phyloP scores from a whole-genome alignment of 768 basidiomycete species.

The Fomitopsis serialis region DNA sequence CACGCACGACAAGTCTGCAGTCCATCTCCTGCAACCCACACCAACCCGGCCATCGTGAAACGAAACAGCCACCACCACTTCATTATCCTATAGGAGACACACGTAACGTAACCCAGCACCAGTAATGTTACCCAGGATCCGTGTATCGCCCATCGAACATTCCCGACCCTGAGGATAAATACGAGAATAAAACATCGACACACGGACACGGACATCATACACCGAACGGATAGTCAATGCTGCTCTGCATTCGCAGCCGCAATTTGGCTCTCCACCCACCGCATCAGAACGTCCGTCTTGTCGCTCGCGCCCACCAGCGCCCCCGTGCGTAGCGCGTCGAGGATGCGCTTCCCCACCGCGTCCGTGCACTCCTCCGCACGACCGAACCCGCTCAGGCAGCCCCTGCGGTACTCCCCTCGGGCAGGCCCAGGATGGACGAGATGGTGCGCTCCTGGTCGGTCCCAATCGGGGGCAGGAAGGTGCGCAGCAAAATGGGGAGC shows the following conservation, averaged over 20 bases:
- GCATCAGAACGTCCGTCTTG: conserved; percentile 27
- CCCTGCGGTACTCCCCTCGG: conserved; percentile 61
- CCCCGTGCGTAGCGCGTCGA: conserved; percentile 39
- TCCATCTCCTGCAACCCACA: not conserved
- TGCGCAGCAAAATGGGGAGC: conserved; percentile 59
- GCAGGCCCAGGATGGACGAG: conserved; percentile 48
- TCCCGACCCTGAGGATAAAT: not conserved
- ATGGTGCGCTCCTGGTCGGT: conserved; percentile 35
- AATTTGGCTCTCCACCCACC: conserved; percentile 52
- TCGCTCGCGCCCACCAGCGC: conserved; percentile 2
- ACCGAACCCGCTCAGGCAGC: conserved; percentile 69
- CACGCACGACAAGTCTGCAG: not conserved
- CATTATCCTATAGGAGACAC: no score
- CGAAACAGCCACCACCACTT: not conserved
- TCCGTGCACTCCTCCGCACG: conserved; percentile 70
- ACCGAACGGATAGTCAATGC: conserved; percentile 34
- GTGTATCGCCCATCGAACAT: not conserved
- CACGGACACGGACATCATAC: not conserved
- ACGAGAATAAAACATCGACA: not conserved
- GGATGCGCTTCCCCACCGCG: conserved; percentile 51
- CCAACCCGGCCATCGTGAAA: not conserved
- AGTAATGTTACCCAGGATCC: not conserved
- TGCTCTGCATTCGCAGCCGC: conserved; percentile 40
- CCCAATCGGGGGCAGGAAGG: conserved; percentile 27
- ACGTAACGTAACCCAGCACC: not conserved